Percentiles rank a stretch among this genome's conserved stretches.
phyloP scores from a whole-genome alignment of 352 stramenopile species.

The Phytophthora uliginosa region DNA sequence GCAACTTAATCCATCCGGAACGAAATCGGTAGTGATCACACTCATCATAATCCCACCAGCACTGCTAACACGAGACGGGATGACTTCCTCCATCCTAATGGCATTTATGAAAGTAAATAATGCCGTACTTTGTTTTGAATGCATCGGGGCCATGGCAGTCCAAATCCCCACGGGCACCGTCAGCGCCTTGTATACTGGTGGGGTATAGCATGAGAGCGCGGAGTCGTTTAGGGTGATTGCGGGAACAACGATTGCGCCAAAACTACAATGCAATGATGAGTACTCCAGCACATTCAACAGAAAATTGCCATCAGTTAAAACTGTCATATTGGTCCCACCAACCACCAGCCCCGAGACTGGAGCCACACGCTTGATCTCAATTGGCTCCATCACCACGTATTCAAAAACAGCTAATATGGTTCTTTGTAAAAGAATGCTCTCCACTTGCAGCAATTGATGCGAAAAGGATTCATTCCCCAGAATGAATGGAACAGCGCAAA shows the following conservation, averaged over 20 bases:
- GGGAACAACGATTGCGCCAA: constrained; percentile 36
- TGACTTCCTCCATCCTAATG: constrained; percentile 28
- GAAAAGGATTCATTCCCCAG: constrained; percentile 20
- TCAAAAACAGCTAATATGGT: constrained; percentile 33
- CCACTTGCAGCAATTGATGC: constrained; percentile 30
- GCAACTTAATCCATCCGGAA: constrained; percentile 39
- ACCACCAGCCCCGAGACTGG: constrained; percentile 23
- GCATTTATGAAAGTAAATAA: constrained; percentile 31
- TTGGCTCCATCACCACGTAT: constrained; percentile 30
- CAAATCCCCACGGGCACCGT: constrained; percentile 40
- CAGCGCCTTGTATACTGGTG: constrained; percentile 25
- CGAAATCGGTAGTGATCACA: constrained; percentile 25
- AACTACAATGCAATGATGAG: constrained; percentile 37
- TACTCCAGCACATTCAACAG: constrained; percentile 22
- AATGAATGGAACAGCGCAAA: constrained; percentile 30
- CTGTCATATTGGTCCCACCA: constrained; percentile 30
- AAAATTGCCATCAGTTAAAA: constrained; percentile 36
- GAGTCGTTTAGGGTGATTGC: constrained; percentile 30
- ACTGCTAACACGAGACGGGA: constrained; percentile 24
- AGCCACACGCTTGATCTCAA: constrained; percentile 27
- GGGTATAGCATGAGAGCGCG: constrained; percentile 37
- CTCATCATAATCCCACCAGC: constrained; percentile 25
- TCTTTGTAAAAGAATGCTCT: constrained; percentile 24
- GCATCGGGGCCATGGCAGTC: constrained; percentile 1
- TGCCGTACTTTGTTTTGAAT: constrained; percentile 9